Conservation (phyloP, 2,329 filamentous ascomycete species). For the Blumeriella jaapii region DNA sequence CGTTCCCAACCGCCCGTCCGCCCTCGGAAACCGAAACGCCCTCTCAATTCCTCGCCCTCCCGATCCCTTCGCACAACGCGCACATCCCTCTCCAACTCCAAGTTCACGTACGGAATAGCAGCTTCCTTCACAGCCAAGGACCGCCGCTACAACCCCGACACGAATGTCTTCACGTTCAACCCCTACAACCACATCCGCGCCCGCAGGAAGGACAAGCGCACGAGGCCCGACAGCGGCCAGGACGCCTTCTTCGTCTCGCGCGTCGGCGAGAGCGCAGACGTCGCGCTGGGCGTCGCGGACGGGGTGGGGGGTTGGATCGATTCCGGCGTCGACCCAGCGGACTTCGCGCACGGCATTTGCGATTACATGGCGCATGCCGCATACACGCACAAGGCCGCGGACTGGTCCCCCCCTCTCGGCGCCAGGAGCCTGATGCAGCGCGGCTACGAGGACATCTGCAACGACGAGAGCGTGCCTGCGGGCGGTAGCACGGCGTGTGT, state of each 20-base stretch:
- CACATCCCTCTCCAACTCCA: conserved; percentile 13
- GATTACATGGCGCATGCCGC: conserved; percentile 80
- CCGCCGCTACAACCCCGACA: conserved; percentile 52
- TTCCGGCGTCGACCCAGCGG: conserved; percentile 82
- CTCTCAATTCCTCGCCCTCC: not conserved
- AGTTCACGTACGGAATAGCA: conserved; percentile 56
- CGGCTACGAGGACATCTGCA: conserved; percentile 73
- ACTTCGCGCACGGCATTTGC: conserved; percentile 91
- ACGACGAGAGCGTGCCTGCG: conserved; percentile 60
- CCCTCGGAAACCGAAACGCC: not conserved
- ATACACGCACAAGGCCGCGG: conserved; percentile 25
- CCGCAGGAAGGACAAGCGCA: conserved; percentile 42
- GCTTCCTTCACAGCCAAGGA: conserved; percentile 68
- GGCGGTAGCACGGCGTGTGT: conserved; percentile 90
- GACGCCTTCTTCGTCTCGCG: conserved; percentile 90
- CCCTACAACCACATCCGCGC: conserved; percentile 46
- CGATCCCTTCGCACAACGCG: conserved; percentile 18
- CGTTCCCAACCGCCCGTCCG: not conserved
- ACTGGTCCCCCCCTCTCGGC: conserved; percentile 33
- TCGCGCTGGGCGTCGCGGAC: conserved; percentile 85
- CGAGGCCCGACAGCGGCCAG: conserved; percentile 71
- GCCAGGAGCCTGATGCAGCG: conserved; percentile 65
- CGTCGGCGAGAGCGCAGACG: conserved; percentile 57
- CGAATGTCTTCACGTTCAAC: conserved; percentile 63
- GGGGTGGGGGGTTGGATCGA: conserved; percentile 94